Percentiles rank a stretch among this genome's conserved stretches.
Evolutionary conservation across 2,329 filamentous ascomycete genomes (phyloP).

Genomic region (Colletotrichum scovillei): DNA sequence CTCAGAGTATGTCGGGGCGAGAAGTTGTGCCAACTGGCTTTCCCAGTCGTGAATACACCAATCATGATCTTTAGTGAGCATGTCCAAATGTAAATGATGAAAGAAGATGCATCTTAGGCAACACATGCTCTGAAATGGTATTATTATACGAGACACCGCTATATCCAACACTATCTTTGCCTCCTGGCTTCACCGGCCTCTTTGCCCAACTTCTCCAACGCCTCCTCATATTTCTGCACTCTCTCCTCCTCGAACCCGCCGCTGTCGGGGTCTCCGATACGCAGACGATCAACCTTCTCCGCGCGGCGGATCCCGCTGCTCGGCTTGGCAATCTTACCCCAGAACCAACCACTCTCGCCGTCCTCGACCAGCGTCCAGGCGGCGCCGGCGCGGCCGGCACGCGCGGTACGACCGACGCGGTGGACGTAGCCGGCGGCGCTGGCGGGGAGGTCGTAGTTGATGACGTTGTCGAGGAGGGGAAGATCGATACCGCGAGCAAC

Average conservation of each 20-base stretch:
- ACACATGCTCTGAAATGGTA: neutral
- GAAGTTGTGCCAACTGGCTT: no score
- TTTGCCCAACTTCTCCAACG: constrained; percentile 70
- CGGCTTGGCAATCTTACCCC: constrained; percentile 77
- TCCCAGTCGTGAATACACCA: no score
- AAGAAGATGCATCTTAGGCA: neutral
- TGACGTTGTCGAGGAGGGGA: constrained; percentile 80
- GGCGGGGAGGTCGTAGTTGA: constrained; percentile 93
- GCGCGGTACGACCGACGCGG: constrained; percentile 89
- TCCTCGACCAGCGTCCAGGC: constrained; percentile 91
- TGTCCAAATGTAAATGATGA: no score
- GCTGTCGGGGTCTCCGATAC: constrained; percentile 49
- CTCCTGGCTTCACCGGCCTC: constrained; percentile 60
- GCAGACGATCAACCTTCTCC: constrained; percentile 59
- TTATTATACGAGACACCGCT: neutral
- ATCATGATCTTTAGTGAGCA: no score
- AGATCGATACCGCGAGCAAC: constrained; percentile 92
- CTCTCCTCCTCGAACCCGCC: constrained; percentile 59
- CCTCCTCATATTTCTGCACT: constrained; percentile 62
- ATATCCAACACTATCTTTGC: constrained; percentile 23
- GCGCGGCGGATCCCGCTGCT: constrained; percentile 60
- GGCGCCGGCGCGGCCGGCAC: constrained; percentile 79
- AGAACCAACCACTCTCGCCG: constrained; percentile 91
- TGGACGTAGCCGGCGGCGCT: constrained; percentile 89
- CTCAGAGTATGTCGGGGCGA: no score